A percentile compares a stretch with the other conserved stretches of the same genome.
Conservation (phyloP, 2,329 filamentous ascomycete species). For the Cladosporium halotolerans region DNA sequence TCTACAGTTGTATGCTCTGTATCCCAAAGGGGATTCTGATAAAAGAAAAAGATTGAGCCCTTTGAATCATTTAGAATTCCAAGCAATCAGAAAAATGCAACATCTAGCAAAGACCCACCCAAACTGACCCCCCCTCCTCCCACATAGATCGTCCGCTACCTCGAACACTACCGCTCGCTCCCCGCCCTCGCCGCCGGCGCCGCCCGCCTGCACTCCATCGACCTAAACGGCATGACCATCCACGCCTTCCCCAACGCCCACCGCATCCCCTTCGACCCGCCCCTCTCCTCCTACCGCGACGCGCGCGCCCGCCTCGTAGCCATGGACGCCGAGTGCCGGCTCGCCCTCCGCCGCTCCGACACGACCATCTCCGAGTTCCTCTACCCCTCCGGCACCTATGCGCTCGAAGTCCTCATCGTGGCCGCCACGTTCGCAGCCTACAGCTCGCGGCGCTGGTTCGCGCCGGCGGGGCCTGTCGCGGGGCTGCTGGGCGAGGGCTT, state of each 20-base stretch:
- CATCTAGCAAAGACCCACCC: background rate
- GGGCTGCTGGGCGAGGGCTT: conserved; percentile 49
- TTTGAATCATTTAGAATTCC: no score
- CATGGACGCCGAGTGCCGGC: conserved; percentile 59
- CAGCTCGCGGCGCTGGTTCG: conserved; percentile 46
- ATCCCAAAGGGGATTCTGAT: no score
- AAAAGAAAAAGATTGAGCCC: no score
- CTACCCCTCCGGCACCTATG: conserved; percentile 47
- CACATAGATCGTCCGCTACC: conserved; percentile 58
- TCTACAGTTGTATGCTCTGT: no score
- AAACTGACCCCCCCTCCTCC: background rate
- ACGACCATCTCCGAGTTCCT: conserved; percentile 49
- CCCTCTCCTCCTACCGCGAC: conserved; percentile 62
- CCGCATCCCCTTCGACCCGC: conserved; percentile 61
- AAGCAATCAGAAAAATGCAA: no score
- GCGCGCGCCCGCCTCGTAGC: conserved; percentile 64
- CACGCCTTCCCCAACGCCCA: conserved; percentile 35
- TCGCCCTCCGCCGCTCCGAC: conserved; percentile 51
- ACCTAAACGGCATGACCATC: conserved; percentile 57
- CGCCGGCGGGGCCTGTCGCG: conserved; percentile 40
- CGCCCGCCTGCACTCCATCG: conserved; percentile 60
- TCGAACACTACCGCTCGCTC: conserved; percentile 63
- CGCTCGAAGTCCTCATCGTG: conserved; percentile 51
- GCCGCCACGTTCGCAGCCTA: conserved; percentile 50
- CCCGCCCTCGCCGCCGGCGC: conserved; percentile 50